phyloP scores from a whole-genome alignment of 1,284 basidiomycete species.

The Afroboletus lepidellus region DNA sequence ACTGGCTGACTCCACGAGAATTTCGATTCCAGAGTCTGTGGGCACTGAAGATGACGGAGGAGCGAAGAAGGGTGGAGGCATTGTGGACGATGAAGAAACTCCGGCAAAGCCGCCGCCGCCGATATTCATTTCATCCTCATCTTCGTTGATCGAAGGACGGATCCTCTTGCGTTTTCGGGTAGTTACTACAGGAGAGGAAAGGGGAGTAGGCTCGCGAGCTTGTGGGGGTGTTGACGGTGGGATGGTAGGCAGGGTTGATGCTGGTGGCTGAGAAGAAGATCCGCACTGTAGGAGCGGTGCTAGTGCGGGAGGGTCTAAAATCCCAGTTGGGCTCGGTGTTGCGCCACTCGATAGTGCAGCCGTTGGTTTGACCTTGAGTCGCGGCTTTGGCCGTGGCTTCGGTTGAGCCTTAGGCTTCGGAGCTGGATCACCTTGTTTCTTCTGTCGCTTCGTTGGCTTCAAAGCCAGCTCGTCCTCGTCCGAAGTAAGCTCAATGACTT shows the following conservation, averaged over 20 bases:
- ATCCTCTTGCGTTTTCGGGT: constrained; percentile 29
- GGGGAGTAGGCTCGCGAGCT: constrained; percentile 21
- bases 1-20: constrained; percentile 8
- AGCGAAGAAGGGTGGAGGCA: constrained; percentile 31
- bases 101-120: background rate
- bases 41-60: constrained; percentile 27
- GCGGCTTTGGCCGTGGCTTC: constrained; percentile 30
- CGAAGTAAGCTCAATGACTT: constrained; percentile 35
- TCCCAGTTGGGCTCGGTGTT: background rate
- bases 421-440: constrained; percentile 17
- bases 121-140: constrained; percentile 20
- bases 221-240: constrained; percentile 30
- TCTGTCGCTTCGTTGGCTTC: constrained; percentile 30
- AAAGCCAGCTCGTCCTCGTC: constrained; percentile 33
- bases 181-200: constrained; percentile 21
- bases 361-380: constrained; percentile 16
- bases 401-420: constrained; percentile 12
- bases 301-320: background rate
- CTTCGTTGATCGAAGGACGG: constrained; percentile 6
- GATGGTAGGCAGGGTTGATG: constrained; percentile 26
- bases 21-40: constrained; percentile 26
- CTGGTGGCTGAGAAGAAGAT: constrained; percentile 12
- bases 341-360: constrained; percentile 7
- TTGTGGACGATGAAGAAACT: constrained; percentile 1
- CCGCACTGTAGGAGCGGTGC: background rate